Conservation (phyloP, 139 green algal genomes). For the Chlamydomonas incerta region DNA sequence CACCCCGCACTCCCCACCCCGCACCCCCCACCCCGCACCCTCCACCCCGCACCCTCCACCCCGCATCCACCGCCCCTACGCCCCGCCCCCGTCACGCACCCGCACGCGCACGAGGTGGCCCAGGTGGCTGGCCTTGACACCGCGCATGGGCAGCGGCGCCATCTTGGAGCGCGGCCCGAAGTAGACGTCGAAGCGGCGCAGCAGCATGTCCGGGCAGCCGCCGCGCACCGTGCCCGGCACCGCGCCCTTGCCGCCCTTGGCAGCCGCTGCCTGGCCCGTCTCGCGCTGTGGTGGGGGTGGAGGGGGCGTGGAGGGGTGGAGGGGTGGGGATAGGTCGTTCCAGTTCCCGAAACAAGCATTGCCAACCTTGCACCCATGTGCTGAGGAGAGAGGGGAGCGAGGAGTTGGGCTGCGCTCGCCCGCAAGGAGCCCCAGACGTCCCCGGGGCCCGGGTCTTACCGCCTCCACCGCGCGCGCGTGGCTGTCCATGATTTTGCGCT, state of each 20-base stretch:
- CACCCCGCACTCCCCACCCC: background rate
- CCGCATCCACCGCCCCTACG: background rate
- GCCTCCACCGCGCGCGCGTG: constrained; percentile 7
- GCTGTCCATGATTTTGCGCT: constrained; percentile 41
- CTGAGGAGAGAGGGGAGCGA: background rate
- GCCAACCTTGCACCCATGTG: too few relatives aligned
- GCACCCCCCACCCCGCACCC: background rate
- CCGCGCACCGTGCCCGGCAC: constrained; percentile 17
- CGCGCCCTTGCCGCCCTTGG: background rate
- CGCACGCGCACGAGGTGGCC: constrained; percentile 89
- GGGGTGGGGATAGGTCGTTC: too few relatives aligned
- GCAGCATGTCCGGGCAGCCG: constrained; percentile 81
- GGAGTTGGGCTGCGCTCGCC: background rate
- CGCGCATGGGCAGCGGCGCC: constrained; percentile 68
- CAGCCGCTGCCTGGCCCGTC: background rate
- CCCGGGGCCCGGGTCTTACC: too few relatives aligned
- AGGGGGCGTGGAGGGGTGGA: too few relatives aligned
- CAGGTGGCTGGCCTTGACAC: constrained; percentile 81
- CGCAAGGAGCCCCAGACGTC: too few relatives aligned
- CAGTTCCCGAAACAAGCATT: too few relatives aligned
- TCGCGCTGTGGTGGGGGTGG: background rate
- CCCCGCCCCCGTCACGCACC: constrained; percentile 50
- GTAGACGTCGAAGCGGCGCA: constrained; percentile 91
- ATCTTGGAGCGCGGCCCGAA: constrained; percentile 66
- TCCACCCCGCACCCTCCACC: background rate